These are phyloP conservation scores for Suillus subaureus DNA, from an alignment of 768 basidiomycete genomes.

Conservation along the genomic window DNA sequence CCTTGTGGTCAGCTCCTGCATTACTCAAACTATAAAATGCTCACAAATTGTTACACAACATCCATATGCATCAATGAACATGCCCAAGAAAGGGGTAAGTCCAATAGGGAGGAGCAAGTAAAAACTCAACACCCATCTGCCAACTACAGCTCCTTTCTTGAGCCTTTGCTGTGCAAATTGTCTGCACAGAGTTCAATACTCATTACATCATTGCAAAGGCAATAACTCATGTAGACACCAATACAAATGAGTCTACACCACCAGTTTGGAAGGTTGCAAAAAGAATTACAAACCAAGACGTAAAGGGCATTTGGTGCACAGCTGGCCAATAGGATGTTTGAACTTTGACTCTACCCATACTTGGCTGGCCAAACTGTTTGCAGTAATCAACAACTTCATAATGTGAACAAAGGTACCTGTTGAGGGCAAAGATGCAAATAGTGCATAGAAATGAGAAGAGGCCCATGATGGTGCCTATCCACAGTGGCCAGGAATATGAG, in stretches of 20 bases:
- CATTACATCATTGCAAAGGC: background rate
- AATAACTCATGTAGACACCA: conserved; percentile 42
- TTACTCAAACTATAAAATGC: conserved; percentile 12
- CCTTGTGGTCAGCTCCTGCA: background rate
- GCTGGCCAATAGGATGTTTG: conserved; percentile 36
- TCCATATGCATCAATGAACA: conserved; percentile 43
- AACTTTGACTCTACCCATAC: conserved; percentile 25
- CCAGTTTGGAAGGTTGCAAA: conserved; percentile 45
- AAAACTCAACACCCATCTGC: conserved; percentile 48
- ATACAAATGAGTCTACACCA: conserved; percentile 45
- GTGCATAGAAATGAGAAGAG: conserved; percentile 42
- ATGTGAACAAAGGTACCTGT: conserved; percentile 35
- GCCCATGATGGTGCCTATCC: conserved; percentile 43
- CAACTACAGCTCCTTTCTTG: conserved; percentile 43
- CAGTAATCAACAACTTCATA: conserved; percentile 40
- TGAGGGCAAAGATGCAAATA: conserved; percentile 37
- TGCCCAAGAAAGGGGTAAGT: conserved; percentile 42
- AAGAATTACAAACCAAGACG: conserved; percentile 44
- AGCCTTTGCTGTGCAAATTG: conserved; percentile 46
- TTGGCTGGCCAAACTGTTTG: conserved; percentile 30
- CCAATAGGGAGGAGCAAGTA: conserved; percentile 43
- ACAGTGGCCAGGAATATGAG: conserved; percentile 44
- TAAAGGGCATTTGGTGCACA: conserved; percentile 36
- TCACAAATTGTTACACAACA: conserved; percentile 41
- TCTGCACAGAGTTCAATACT: conserved; percentile 20